Evolutionary conservation across 73 alveolate genomes (phyloP).

Genomic region (Paramecium octaurelia): DNA sequence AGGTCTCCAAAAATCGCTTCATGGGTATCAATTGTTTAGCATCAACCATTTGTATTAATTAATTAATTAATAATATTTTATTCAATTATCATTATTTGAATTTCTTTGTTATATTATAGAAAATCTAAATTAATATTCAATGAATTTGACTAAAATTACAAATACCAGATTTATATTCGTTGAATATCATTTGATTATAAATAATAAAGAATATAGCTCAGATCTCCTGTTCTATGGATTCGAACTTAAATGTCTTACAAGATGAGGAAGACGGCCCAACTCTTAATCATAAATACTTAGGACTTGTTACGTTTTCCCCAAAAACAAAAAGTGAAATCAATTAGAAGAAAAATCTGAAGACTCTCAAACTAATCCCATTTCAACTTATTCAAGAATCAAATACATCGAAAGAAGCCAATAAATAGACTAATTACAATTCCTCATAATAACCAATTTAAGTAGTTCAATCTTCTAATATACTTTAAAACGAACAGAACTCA

Average conservation of each 20-base stretch:
- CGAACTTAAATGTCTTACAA: not conserved
- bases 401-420: not conserved
- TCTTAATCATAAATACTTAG: not conserved
- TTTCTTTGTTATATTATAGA: not conserved
- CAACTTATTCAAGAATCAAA: not conserved
- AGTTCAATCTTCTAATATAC: not conserved
- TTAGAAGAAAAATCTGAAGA: not conserved
- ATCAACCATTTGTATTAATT: constrained; percentile 16
- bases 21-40: not conserved
- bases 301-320: not conserved
- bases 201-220: not conserved
- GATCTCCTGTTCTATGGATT: not conserved
- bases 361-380: not conserved
- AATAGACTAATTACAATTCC: not conserved
- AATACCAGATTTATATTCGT: not conserved
- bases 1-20: not conserved
- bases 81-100: not conserved
- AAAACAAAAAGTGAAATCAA: not conserved
- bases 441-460: not conserved
- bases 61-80: not conserved
- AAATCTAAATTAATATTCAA: not conserved
- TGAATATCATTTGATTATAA: not conserved
- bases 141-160: not conserved
- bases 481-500: not conserved
- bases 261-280: not conserved